A percentile compares a stretch with the other conserved stretches of the same genome.
phyloP scores from a whole-genome alignment of 495 filamentous ascomycete species.

The Aspergillus conjunctus region DNA sequence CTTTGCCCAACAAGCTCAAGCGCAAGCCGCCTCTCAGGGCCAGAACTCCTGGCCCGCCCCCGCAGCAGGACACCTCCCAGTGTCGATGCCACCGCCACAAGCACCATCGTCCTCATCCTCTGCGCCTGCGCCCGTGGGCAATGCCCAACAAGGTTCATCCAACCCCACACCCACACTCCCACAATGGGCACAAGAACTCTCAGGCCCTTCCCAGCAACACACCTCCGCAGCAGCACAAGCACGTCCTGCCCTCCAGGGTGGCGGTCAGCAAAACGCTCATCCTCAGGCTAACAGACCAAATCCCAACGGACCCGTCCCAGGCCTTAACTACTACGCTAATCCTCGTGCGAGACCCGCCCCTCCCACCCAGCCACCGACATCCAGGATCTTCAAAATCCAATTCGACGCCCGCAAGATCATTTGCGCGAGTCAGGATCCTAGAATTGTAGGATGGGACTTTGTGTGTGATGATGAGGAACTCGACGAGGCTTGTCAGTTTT shows the following conservation, averaged over 20 bases:
- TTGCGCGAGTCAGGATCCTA: slow-evolving; percentile 85
- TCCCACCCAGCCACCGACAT: slow-evolving; percentile 35
- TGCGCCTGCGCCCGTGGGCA: not conserved
- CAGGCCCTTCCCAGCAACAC: not conserved
- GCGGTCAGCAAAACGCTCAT: not conserved
- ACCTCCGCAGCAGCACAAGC: not conserved
- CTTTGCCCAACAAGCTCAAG: slow-evolving; percentile 27
- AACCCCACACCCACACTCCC: not conserved
- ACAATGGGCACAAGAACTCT: not conserved
- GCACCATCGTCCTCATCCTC: not conserved
- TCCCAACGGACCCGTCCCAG: slow-evolving; percentile 14
- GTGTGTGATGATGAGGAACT: slow-evolving; percentile 85
- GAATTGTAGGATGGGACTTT: slow-evolving; percentile 98
- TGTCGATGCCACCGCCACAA: not conserved
- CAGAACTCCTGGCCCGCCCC: not conserved
- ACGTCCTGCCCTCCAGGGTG: not conserved
- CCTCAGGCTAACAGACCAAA: slow-evolving; percentile 7
- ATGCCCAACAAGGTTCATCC: slow-evolving; percentile 4
- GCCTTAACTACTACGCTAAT: slow-evolving; percentile 22
- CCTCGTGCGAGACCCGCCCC: slow-evolving; percentile 15
- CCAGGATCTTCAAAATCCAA: slow-evolving; percentile 94
- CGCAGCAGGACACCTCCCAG: not conserved
- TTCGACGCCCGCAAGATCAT: slow-evolving; percentile 94
- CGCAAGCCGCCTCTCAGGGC: not conserved
- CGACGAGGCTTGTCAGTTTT: slow-evolving; percentile 78